Percentiles rank a stretch among this genome's conserved stretches.
Evolutionary conservation across 805 yeast species (phyloP).

Genomic region (Pichia phayaonensis): DNA sequence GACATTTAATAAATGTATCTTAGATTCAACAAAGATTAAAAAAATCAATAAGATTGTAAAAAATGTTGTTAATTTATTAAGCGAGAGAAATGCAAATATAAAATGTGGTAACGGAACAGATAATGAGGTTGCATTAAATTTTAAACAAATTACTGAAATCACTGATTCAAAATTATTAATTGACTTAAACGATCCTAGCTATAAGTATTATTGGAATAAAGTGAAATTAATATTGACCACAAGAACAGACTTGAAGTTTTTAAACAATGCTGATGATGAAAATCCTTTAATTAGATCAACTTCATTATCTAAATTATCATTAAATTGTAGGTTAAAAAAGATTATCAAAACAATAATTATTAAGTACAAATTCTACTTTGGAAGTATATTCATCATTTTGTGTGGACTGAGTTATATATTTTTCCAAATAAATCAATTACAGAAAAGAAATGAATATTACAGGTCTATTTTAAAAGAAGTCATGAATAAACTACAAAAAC

Average conservation of each 20-base stretch:
- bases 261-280: neutral
- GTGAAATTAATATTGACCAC: slow-evolving; percentile 7
- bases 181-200: slow-evolving; percentile 13
- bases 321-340: slow-evolving; percentile 23
- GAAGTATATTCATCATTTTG: slow-evolving; percentile 8
- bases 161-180: slow-evolving; percentile 44
- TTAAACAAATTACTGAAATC: slow-evolving; percentile 51
- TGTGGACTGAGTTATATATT: slow-evolving; percentile 16
- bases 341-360: slow-evolving; percentile 17
- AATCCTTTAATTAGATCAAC: slow-evolving; percentile 19
- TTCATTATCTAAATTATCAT: slow-evolving; percentile 22
- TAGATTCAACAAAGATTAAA: slow-evolving; percentile 70
- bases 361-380: slow-evolving; percentile 19
- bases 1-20: slow-evolving; percentile 56
- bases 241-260: slow-evolving; percentile 4
- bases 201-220: slow-evolving; percentile 24
- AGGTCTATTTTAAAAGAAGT: slow-evolving; percentile 42
- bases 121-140: slow-evolving; percentile 38
- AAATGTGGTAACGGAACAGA: slow-evolving; percentile 28
- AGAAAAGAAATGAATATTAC: slow-evolving; percentile 34
- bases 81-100: slow-evolving; percentile 62
- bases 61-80: slow-evolving; percentile 56
- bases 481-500: slow-evolving; percentile 41
- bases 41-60: slow-evolving; percentile 60
- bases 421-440: slow-evolving; percentile 31